Conservation (phyloP, 768 basidiomycete genomes). For the Trichaptum fuscoviolaceum region DNA sequence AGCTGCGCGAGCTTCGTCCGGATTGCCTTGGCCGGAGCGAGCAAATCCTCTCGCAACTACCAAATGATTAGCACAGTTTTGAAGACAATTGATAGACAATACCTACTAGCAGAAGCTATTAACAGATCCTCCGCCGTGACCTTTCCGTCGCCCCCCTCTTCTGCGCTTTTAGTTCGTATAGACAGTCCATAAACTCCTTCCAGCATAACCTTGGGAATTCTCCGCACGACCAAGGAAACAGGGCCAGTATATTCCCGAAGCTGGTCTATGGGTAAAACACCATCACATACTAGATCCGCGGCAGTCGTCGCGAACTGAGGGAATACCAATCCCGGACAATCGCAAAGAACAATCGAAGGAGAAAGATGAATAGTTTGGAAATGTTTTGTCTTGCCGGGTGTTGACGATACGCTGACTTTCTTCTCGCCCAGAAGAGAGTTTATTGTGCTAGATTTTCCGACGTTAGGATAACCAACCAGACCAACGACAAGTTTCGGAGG, state of each 20-base stretch:
- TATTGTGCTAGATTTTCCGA: constrained; percentile 97
- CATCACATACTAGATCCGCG: constrained; percentile 94
- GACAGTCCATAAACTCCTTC: constrained; percentile 86
- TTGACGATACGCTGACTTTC: constrained; percentile 96
- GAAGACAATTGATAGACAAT: constrained; percentile 1
- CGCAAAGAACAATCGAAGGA: constrained; percentile 79
- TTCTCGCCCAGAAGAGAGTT: constrained; percentile 95
- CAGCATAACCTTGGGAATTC: constrained; percentile 78
- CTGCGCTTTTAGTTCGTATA: constrained; percentile 55
- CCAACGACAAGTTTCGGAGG: constrained; percentile 73
- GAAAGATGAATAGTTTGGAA: constrained; percentile 98
- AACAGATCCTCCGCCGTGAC: constrained; percentile 77
- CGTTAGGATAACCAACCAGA: constrained; percentile 97
- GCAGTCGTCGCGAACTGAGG: constrained; percentile 98
- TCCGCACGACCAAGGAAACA: constrained; percentile 63
- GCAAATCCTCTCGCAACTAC: constrained; percentile 90
- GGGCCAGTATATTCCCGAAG: constrained; percentile 92
- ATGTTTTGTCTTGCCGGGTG: constrained; percentile 98
- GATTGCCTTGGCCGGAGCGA: constrained; percentile 92
- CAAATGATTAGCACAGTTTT: constrained; percentile 10
- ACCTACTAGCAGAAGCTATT: constrained; percentile 88
- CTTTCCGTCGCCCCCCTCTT: constrained; percentile 82
- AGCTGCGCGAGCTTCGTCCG: constrained; percentile 92
- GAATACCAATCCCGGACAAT: constrained; percentile 97
- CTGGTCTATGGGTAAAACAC: constrained; percentile 96